Percentiles rank a stretch among this genome's conserved stretches.
Conservation (phyloP, 495 filamentous ascomycete genomes). For the Trichodelitschia bisporula region DNA sequence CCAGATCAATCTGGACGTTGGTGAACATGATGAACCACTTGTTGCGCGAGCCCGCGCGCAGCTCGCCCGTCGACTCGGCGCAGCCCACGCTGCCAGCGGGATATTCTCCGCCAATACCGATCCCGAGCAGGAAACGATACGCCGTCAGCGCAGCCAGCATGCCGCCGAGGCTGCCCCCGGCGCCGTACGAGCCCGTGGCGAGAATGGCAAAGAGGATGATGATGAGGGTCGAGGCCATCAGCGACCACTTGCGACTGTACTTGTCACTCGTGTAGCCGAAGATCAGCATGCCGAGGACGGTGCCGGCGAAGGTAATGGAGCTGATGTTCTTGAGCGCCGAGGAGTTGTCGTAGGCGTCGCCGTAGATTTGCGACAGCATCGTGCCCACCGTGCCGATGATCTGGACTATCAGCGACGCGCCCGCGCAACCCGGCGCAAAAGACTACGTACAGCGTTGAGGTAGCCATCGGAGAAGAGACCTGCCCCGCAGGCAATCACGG, state of each 20-base stretch:
- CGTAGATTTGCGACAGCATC: slow-evolving; percentile 38
- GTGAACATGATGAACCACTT: slow-evolving; percentile 88
- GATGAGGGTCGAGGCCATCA: slow-evolving; percentile 58
- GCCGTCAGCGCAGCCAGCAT: slow-evolving; percentile 65
- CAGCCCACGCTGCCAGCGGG: slow-evolving; percentile 69
- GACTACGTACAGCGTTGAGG: slow-evolving; percentile 43
- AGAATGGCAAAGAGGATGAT: slow-evolving; percentile 70
- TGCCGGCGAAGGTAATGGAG: slow-evolving; percentile 70
- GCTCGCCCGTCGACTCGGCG: slow-evolving; percentile 62
- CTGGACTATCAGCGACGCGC: too few relatives aligned
- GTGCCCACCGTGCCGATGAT: slow-evolving; percentile 68
- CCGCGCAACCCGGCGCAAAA: too few relatives aligned
- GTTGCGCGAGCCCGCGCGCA: slow-evolving; percentile 58
- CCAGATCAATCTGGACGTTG: slow-evolving; percentile 67
- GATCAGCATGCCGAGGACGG: slow-evolving; percentile 57
- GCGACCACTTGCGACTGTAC: slow-evolving; percentile 59
- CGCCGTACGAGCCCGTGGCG: slow-evolving; percentile 47
- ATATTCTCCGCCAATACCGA: slow-evolving; percentile 52
- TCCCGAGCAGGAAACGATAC: slow-evolving; percentile 59
- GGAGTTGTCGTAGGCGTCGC: slow-evolving; percentile 34
- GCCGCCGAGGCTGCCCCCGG: slow-evolving; percentile 31
- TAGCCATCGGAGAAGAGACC: slow-evolving; percentile 84
- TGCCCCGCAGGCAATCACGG: slow-evolving; percentile 60
- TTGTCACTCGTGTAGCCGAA: slow-evolving; percentile 70
- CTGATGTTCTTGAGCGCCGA: slow-evolving; percentile 42